phyloP scores from a whole-genome alignment of 805 yeast genomes.

The Candida insectorum region DNA sequence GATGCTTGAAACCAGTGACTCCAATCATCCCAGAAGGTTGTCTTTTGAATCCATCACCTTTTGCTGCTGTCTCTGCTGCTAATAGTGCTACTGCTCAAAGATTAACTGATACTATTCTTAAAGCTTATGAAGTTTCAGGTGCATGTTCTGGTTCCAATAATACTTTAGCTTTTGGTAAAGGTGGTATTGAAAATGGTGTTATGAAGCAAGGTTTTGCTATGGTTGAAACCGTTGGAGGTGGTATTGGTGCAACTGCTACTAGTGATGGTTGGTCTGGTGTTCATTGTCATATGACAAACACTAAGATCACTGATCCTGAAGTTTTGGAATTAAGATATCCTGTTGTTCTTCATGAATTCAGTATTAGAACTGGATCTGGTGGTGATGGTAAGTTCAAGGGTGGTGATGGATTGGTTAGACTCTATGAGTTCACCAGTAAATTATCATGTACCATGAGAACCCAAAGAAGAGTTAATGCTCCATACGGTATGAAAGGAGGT shows the following conservation, averaged over 20 bases:
- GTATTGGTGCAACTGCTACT: constrained; percentile 11
- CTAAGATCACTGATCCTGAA: constrained; percentile 16
- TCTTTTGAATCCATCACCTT: constrained; percentile 18
- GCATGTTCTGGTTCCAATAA: constrained; percentile 18
- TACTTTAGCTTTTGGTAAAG: constrained; percentile 11
- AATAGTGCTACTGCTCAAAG: constrained; percentile 22
- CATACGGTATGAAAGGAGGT: constrained; percentile 27
- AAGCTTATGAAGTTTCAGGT: constrained; percentile 19
- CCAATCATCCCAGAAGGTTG: constrained; percentile 15
- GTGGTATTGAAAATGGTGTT: constrained; percentile 12
- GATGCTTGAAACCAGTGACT: constrained; percentile 20
- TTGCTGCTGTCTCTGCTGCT: constrained; percentile 23
- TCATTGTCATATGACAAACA: constrained; percentile 43
- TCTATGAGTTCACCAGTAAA: constrained; percentile 11
- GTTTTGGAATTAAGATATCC: constrained; percentile 14
- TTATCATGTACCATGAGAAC: constrained; percentile 13
- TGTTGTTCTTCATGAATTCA: constrained; percentile 9
- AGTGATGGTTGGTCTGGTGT: constrained; percentile 22
- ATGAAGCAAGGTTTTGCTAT: constrained; percentile 14
- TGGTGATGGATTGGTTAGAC: constrained; percentile 15
- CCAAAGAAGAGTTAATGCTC: constrained; percentile 15
- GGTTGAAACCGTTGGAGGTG: constrained; percentile 12
- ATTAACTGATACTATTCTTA: constrained; percentile 19
- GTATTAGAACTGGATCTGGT: constrained; percentile 11
- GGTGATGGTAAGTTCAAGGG: constrained; percentile 14